Base-by-base conservation (phyloP, 2,329 filamentous ascomycete genomes). In the Penicillium digitatum region DNA sequence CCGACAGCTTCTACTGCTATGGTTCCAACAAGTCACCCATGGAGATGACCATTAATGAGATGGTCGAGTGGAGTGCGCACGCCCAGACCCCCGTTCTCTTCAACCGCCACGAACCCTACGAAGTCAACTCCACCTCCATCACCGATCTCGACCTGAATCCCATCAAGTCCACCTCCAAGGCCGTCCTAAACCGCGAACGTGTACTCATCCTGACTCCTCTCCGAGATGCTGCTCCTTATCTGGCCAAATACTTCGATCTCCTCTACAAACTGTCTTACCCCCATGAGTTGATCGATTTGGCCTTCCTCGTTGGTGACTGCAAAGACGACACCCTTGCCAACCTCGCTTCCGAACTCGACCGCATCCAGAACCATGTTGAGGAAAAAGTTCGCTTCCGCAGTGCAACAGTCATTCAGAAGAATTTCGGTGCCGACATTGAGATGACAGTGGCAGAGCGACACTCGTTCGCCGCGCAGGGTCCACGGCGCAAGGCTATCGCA, bases 21-120 rank as follows among this genome's bases (percentile, higher is more conserved):
- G 94, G 94, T 12, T 93, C 94, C 14, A 85, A 88, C 24, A 96
- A 95, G 79, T 85, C 94, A n/a, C 94, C 94, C 50, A 95, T 95
- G 86, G 86, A 94, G 62, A 96, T 99, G 90, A 85, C 88, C 39
- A 79, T 87, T 53, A 96, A 96, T 72, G 94, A 99, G 72, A 87
- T 93, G 73, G 87, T 87, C 59, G 83, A 90, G 62, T 99, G 94
- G 94, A 87, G 89, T 63, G 86, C 85, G 55, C 92, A 96, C 70
- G 79, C 94, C 60, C 87, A 92, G 66, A 97, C 94, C 3, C 94
- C 94, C 47, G 91, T 99, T 65, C 84, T 96, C 62, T 96, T 95
- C 81, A 99, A 99, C 78, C 89, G 93, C 75, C 94, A 97, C 75
- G 86, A 88, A 60, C 87, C 94, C 34, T 81, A 96, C 68, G 85